Conservation (phyloP, 176 grass and related monocot genomes). For the Pontederia paniculata region DNA sequence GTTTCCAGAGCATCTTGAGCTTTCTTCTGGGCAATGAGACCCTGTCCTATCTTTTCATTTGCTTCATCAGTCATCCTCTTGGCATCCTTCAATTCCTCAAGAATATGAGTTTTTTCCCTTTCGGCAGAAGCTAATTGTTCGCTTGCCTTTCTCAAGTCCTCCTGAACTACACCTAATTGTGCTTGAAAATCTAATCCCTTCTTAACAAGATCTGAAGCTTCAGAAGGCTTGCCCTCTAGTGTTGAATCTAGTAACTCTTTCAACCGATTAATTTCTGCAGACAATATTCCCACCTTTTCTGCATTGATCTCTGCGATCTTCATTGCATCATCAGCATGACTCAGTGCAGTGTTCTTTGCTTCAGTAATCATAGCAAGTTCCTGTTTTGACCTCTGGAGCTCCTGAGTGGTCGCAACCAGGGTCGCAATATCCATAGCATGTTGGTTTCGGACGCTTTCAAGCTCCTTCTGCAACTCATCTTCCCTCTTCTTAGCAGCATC, state of each 20-base stretch:
- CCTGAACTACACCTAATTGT: conserved; percentile 36
- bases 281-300: conserved; percentile 26
- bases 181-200: conserved; percentile 26
- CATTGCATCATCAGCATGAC: conserved; percentile 29
- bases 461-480: conserved; percentile 41
- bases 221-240: conserved; percentile 30
- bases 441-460: conserved; percentile 29
- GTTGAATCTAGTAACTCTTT: conserved; percentile 25
- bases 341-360: conserved; percentile 29
- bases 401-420: conserved; percentile 29
- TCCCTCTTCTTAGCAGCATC: conserved; percentile 34
- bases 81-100: conserved; percentile 46
- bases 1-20: conserved; percentile 28
- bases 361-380: conserved; percentile 34
- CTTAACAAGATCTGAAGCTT: conserved; percentile 25
- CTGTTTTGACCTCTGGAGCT: conserved; percentile 36
- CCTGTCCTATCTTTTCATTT: conserved; percentile 52
- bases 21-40: conserved; percentile 26
- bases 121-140: conserved; percentile 49
- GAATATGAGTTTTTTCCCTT: conserved; percentile 35
- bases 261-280: conserved; percentile 27
- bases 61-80: conserved; percentile 49
- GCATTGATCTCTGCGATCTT: conserved; percentile 31
- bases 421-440: conserved; percentile 41
- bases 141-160: conserved; percentile 46